Evolutionary conservation across 2,329 filamentous ascomycete genomes (phyloP).

Genomic region (Cladosporium halotolerans): DNA sequence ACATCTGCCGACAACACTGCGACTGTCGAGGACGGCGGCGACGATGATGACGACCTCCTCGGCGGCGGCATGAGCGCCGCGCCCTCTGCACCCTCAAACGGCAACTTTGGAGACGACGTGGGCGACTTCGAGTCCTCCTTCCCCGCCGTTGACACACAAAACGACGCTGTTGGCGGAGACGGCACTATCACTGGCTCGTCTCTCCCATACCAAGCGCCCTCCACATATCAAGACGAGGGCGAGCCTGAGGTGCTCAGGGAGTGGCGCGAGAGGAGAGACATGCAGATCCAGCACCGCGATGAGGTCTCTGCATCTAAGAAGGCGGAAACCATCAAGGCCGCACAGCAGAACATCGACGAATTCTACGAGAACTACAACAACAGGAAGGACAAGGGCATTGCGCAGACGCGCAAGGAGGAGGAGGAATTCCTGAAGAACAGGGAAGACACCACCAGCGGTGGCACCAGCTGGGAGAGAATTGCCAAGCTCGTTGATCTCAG

Average conservation of each 20-base stretch:
- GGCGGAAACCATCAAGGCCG: constrained; percentile 77
- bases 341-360: constrained; percentile 91
- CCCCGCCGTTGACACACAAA: constrained; percentile 69
- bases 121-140: constrained; percentile 80
- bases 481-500: constrained; percentile 96
- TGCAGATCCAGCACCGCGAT: constrained; percentile 73
- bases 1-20: constrained; percentile 65
- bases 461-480: constrained; percentile 97
- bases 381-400: constrained; percentile 90
- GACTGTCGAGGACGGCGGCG: constrained; percentile 45
- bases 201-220: constrained; percentile 49
- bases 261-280: constrained; percentile 88
- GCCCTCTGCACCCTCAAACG: constrained; percentile 30
- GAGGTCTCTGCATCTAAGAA: constrained; percentile 79
- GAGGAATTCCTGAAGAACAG: constrained; percentile 84
- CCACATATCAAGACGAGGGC: constrained; percentile 61
- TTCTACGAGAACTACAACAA: constrained; percentile 99
- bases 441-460: constrained; percentile 88
- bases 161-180: constrained; percentile 67
- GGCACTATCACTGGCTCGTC: constrained; percentile 71
- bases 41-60: constrained; percentile 58
- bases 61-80: constrained; percentile 44
- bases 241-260: constrained; percentile 82
- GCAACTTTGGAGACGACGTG: constrained; percentile 31
- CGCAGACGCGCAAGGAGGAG: constrained; percentile 83